phyloP scores from a whole-genome alignment of 2,329 filamentous ascomycete genomes.

The Huntiella bhutanensis region DNA sequence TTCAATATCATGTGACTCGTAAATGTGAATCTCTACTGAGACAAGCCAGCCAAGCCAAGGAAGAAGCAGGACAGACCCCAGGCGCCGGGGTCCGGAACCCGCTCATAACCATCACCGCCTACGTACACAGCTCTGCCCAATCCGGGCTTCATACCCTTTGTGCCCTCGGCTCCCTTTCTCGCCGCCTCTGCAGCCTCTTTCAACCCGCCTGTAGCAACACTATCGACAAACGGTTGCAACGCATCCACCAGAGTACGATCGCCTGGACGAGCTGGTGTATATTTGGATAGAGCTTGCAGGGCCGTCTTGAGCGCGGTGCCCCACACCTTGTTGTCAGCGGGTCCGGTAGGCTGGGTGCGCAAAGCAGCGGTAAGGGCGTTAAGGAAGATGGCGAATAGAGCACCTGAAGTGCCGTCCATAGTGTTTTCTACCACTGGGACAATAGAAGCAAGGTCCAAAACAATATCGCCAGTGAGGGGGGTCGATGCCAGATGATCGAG shows the following conservation, averaged over 20 bases:
- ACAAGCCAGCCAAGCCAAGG: slow-evolving; percentile 43
- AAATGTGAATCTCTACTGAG: background rate
- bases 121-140: slow-evolving; percentile 40
- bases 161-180: slow-evolving; percentile 56
- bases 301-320: slow-evolving; percentile 51
- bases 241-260: slow-evolving; percentile 86
- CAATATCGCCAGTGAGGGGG: slow-evolving; percentile 30
- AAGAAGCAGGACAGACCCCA: slow-evolving; percentile 64
- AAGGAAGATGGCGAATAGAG: slow-evolving; percentile 63
- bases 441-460: slow-evolving; percentile 32
- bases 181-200: slow-evolving; percentile 59
- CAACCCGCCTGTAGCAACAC: slow-evolving; percentile 47
- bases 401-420: slow-evolving; percentile 45
- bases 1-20: background rate
- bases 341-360: slow-evolving; percentile 23
- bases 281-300: slow-evolving; percentile 51
- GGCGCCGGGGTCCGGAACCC: slow-evolving; percentile 46
- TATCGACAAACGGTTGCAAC: slow-evolving; percentile 68
- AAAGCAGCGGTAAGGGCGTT: slow-evolving; percentile 59
- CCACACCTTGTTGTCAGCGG: slow-evolving; percentile 27
- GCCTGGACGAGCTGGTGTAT: slow-evolving; percentile 76
- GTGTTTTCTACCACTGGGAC: slow-evolving; percentile 34
- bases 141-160: slow-evolving; percentile 82
- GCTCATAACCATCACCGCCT: slow-evolving; percentile 25
- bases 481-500: slow-evolving; percentile 28